Evolutionary conservation across 129 eudicot genomes (phyloP), one percentile per base, ranked within the genome.

Genomic region (Smallanthus sonchifolius): DNA sequence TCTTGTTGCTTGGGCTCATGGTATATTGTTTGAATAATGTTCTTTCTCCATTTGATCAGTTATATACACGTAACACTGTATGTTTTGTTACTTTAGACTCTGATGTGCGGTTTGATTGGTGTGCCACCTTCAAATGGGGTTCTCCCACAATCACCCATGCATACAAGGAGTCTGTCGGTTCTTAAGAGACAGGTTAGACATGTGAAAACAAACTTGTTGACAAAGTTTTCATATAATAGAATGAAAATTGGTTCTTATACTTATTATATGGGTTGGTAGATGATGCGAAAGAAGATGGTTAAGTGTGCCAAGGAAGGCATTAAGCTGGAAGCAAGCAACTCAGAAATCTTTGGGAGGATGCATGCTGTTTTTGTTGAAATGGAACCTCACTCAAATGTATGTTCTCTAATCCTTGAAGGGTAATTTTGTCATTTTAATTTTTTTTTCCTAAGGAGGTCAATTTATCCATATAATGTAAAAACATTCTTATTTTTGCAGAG

Each of bases 91-190:
- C 48, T 82, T 83, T 72, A 91, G 97, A 91, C 97, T 49, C 83
- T 91, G 82, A 68, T 91, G 79, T 91, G 97, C 75, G 97, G 97
- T 45, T 88, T 91, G 82, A 90, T 91, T 72, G 97, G 97, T 35
- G 84, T 91, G 45, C 97, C 97, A 64, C 97, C 97, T 69, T 91
- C 97, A 34, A 91, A 91, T 37, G 97, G 97, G 20, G 97, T 91
- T 66, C 95, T 91, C 68, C 97, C 97, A 28, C 97, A 91, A 72
- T 88, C 97, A 52, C 97, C 97, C 17, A 91, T 91, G 95, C 97
- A 91, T 67, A 91, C 97, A 30, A 84, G 86, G 86, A 91, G 95
- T 73, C 97, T 91, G 38, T 90, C 97, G 5, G 81, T 84, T 56
- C 95, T 88, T 78, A 86, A 86, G 80, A 88, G 76, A 54, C 97